Percentiles rank a stretch among this genome's conserved stretches.
Evolutionary conservation across 805 yeast genomes (phyloP).

Genomic region (Metschnikowia cerradonensis): DNA sequence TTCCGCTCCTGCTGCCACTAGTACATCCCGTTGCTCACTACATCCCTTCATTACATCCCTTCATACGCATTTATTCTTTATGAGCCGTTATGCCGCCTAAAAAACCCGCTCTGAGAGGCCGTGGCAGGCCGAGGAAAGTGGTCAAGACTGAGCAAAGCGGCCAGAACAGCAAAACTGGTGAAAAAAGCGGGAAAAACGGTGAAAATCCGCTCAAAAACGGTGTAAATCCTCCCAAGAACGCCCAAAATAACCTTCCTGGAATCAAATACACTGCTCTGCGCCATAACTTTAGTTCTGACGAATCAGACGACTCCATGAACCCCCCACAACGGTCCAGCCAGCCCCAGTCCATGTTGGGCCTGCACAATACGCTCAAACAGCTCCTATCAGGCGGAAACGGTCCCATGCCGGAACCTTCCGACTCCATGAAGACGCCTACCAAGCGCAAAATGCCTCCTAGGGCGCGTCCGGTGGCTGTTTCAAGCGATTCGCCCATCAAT

Average conservation of each 20-base stretch:
- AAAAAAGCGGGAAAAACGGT: neutral
- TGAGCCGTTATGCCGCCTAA: slow-evolving; percentile 11
- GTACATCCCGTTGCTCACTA: too few relatives aligned
- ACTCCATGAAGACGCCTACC: neutral
- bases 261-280: slow-evolving; percentile 3
- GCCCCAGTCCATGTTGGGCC: slow-evolving; percentile 12
- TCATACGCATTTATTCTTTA: neutral
- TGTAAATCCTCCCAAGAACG: neutral
- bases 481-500: slow-evolving; percentile 10
- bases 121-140: slow-evolving; percentile 2
- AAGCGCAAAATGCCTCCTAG: neutral
- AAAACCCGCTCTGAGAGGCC: slow-evolving; percentile 1
- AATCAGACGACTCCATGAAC: slow-evolving; percentile 2
- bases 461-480: neutral
- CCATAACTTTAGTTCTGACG: slow-evolving; percentile 11
- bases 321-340: slow-evolving; percentile 8
- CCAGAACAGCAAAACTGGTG: neutral
- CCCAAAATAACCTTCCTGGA: neutral
- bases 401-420: neutral
- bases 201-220: neutral
- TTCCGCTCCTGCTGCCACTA: too few relatives aligned
- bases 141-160: neutral
- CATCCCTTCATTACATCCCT: too few relatives aligned
- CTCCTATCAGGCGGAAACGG: slow-evolving; percentile 10
- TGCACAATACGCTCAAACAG: slow-evolving; percentile 17